Evolutionary conservation across 352 stramenopile species (phyloP).

Genomic region (Peronosclerospora sorghi): DNA sequence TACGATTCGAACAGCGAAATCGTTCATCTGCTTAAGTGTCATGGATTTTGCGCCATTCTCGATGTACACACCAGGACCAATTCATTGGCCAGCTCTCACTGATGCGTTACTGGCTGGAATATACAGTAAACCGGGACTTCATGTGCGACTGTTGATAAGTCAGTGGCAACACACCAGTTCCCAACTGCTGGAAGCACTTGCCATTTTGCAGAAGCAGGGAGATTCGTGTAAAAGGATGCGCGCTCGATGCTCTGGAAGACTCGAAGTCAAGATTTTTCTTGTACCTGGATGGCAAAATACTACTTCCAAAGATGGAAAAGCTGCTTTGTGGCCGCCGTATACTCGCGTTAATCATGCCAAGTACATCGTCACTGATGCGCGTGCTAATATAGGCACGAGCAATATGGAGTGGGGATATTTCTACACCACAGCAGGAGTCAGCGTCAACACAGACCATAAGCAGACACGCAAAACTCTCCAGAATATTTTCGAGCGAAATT

Average conservation of each 20-base stretch:
- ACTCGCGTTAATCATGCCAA: conserved; percentile 81
- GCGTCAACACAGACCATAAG: conserved; percentile 68
- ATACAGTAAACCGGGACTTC: conserved; percentile 41
- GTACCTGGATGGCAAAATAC: conserved; percentile 74
- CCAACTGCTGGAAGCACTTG: conserved; percentile 45
- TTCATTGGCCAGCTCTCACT: conserved; percentile 56
- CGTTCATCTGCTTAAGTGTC: conserved; percentile 55
- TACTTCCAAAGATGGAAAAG: conserved; percentile 13
- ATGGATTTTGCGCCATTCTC: conserved; percentile 77
- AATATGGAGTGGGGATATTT: conserved; percentile 86
- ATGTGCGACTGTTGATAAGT: conserved; percentile 57
- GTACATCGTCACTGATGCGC: conserved; percentile 70
- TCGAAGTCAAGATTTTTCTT: conserved; percentile 65
- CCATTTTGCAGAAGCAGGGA: conserved; percentile 35
- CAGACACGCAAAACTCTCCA: conserved; percentile 40
- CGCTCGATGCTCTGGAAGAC: conserved; percentile 29
- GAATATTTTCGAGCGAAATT: conserved; percentile 62
- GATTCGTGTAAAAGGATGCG: conserved; percentile 29
- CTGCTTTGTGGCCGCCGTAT: conserved; percentile 42
- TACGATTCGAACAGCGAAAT: conserved; percentile 47
- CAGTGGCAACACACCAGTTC: conserved; percentile 59
- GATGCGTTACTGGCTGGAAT: conserved; percentile 47
- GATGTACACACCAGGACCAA: conserved; percentile 47
- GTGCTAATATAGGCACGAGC: conserved; percentile 76
- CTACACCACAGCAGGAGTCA: conserved; percentile 69